Evolutionary conservation across 257 asterid species (phyloP).

Genomic region (Sherardia arvensis): DNA sequence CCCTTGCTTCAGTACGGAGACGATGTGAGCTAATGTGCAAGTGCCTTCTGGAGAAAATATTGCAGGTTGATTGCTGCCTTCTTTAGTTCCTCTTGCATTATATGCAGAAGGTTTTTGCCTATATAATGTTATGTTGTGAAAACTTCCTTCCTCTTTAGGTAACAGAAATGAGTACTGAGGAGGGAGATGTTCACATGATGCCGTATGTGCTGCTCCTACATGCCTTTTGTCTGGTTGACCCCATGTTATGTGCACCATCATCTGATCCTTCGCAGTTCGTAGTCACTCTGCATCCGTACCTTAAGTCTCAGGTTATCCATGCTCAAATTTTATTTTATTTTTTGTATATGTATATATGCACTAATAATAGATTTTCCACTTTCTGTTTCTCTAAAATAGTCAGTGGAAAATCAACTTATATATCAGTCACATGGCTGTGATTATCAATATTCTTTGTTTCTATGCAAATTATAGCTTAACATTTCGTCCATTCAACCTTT

Average conservation of each 20-base stretch:
- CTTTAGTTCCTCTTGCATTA: slow-evolving; percentile 13
- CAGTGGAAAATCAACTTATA: neutral
- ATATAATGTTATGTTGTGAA: neutral
- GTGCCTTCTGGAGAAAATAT: slow-evolving; percentile 82
- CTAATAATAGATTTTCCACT: neutral
- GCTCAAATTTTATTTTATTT: neutral
- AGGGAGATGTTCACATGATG: slow-evolving; percentile 76
- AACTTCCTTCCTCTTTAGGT: slow-evolving; percentile 41
- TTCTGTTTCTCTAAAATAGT: neutral
- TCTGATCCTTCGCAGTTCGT: slow-evolving; percentile 96
- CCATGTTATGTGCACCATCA: slow-evolving; percentile 82
- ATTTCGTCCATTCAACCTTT: neutral
- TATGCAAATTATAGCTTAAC: neutral
- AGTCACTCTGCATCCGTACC: slow-evolving; percentile 86
- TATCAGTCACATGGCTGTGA: neutral
- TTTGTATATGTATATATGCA: too few relatives aligned
- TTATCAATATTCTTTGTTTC: neutral
- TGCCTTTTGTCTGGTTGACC: slow-evolving; percentile 89
- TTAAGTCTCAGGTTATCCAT: slow-evolving; percentile 74
- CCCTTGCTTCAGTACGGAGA: slow-evolving; percentile 91
- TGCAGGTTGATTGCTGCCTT: slow-evolving; percentile 53
- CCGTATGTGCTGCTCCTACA: slow-evolving; percentile 87
- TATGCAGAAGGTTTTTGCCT: slow-evolving; percentile 1
- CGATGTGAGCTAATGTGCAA: slow-evolving; percentile 98
- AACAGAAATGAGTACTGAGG: slow-evolving; percentile 58